phyloP scores from a whole-genome alignment of 306 rosid species.

The Carpinus viminea region DNA sequence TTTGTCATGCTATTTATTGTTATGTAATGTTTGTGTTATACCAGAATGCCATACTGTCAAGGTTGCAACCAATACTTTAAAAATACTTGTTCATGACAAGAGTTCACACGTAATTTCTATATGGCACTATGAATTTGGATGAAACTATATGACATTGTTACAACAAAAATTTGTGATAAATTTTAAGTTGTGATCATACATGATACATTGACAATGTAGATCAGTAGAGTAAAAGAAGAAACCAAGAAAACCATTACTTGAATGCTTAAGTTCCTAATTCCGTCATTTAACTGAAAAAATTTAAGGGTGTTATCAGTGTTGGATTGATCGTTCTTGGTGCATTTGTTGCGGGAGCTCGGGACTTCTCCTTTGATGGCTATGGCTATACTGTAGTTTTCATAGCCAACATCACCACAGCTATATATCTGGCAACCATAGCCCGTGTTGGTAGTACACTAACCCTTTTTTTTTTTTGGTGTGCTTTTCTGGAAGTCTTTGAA shows the following conservation, averaged over 20 bases:
- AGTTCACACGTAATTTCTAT: too few relatives aligned
- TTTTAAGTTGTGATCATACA: too few relatives aligned
- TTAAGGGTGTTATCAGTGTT: slow-evolving; percentile 90
- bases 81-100: too few relatives aligned
- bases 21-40: background rate
- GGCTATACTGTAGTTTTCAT: slow-evolving; percentile 86
- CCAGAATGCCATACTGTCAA: too few relatives aligned
- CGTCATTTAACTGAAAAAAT: slow-evolving; percentile 66
- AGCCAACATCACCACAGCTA: slow-evolving; percentile 85
- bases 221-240: too few relatives aligned
- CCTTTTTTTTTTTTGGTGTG: slow-evolving; percentile 3
- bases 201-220: too few relatives aligned
- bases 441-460: slow-evolving; percentile 68
- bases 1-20: background rate
- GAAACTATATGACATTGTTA: too few relatives aligned
- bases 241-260: slow-evolving; percentile 10
- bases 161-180: too few relatives aligned
- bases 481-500: slow-evolving; percentile 7
- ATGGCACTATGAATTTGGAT: too few relatives aligned
- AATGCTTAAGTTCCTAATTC: slow-evolving; percentile 52
- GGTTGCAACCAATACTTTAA: too few relatives aligned
- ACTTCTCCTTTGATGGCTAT: slow-evolving; percentile 82
- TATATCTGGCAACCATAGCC: slow-evolving; percentile 91
- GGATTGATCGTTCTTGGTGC: slow-evolving; percentile 92
- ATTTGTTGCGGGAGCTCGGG: slow-evolving; percentile 90